Evolutionary conservation across 2,329 filamentous ascomycete genomes (phyloP).

Genomic region (Neospermospora avenae): DNA sequence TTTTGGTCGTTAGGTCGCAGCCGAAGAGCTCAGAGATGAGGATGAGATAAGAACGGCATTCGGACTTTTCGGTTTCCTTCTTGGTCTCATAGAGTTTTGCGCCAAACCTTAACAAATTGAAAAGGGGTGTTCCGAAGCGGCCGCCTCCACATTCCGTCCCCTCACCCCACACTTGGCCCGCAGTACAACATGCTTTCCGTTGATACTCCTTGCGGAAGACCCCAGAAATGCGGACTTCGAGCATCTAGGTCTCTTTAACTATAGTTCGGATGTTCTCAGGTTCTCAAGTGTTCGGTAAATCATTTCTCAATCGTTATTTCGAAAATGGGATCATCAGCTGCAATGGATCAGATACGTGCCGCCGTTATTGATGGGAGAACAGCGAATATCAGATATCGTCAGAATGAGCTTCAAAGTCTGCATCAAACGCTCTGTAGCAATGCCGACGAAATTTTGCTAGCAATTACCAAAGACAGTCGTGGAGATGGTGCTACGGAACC

Average conservation of each 20-base stretch:
- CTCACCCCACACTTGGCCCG: background rate
- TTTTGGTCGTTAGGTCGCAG: background rate
- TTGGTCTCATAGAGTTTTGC: background rate
- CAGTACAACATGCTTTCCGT: background rate
- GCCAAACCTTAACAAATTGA: background rate
- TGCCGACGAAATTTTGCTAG: constrained; percentile 37
- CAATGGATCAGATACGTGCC: constrained; percentile 31
- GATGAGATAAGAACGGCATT: background rate
- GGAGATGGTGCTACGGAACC: constrained; percentile 14
- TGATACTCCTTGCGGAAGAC: background rate
- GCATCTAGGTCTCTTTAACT: background rate
- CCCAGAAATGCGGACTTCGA: background rate
- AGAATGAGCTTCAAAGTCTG: constrained; percentile 44
- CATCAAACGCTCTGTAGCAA: constrained; percentile 39
- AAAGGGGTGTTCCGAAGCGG: background rate
- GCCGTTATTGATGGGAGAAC: constrained; percentile 43
- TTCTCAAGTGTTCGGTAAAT: background rate
- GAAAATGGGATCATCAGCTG: constrained; percentile 12
- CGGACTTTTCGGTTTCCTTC: background rate
- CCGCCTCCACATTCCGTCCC: background rate
- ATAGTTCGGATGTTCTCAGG: background rate
- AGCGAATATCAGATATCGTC: constrained; percentile 44
- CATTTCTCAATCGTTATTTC: background rate
- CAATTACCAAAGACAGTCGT: constrained; percentile 41
- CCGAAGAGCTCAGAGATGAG: background rate